Conservation (phyloP, 2,329 filamentous ascomycete genomes). For the Tolypocladium capitatum region DNA sequence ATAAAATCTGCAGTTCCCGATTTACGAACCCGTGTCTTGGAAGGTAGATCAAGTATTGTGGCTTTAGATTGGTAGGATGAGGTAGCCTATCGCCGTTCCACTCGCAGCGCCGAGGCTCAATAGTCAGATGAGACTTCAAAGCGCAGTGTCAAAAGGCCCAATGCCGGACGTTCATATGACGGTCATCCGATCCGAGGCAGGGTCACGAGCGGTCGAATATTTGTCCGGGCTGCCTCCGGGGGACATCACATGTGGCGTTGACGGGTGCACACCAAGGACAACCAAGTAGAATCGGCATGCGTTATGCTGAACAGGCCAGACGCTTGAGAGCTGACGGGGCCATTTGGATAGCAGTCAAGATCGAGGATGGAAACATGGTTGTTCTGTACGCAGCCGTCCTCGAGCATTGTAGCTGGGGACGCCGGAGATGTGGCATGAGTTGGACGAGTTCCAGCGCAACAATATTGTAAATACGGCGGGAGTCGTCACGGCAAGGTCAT, state of each 20-base stretch:
- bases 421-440: slow-evolving; percentile 11
- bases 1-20: no score
- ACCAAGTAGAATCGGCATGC: no score
- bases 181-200: slow-evolving; percentile 24
- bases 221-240: slow-evolving; percentile 15
- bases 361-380: slow-evolving; percentile 32
- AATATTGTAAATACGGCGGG: slow-evolving; percentile 23
- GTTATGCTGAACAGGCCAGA: slow-evolving; percentile 22
- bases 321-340: slow-evolving; percentile 21
- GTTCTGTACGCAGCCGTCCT: slow-evolving; percentile 31
- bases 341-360: slow-evolving; percentile 31
- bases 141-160: no score
- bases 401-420: slow-evolving; percentile 26
- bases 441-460: slow-evolving; percentile 20
- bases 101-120: no score
- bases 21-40: no score
- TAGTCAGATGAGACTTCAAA: no score
- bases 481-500: slow-evolving; percentile 18
- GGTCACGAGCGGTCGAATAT: slow-evolving; percentile 24
- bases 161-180: no score
- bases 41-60: no score
- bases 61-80: no score
- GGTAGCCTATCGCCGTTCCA: no score
- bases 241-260: slow-evolving; percentile 26
- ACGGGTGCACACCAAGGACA: no score